Conservation (phyloP, 371 early-diverging fungal genomes). For the Syncephalis plumigaleata region DNA sequence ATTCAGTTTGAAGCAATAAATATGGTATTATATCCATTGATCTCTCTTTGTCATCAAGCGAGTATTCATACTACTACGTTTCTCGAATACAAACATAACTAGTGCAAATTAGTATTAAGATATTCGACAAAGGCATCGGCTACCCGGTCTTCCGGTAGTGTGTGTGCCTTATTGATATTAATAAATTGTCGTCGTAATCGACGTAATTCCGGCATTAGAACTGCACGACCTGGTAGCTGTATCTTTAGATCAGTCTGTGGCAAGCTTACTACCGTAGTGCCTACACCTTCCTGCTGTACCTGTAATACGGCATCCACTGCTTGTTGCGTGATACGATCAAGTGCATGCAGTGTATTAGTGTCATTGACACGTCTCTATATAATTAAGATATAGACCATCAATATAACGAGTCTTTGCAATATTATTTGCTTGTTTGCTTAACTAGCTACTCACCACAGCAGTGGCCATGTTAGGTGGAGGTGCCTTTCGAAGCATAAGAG, state of each 20-base stretch:
- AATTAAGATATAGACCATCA: not conserved
- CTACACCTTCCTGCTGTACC: conserved; percentile 47
- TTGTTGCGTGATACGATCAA: conserved; percentile 65
- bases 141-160: conserved; percentile 36
- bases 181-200: conserved; percentile 70
- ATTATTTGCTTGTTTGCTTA: not conserved
- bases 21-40: too few species aligned
- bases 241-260: conserved; percentile 11
- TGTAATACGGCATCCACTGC: conserved; percentile 62
- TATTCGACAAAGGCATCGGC: conserved; percentile 80
- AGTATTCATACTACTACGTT: too few species aligned
- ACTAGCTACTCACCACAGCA: conserved; percentile 27
- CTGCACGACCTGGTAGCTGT: conserved; percentile 46
- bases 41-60: too few species aligned
- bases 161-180: conserved; percentile 70
- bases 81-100: too few species aligned
- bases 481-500: conserved; percentile 53
- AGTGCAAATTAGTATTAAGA: conserved; percentile 53
- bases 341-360: conserved; percentile 78
- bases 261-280: conserved; percentile 4
- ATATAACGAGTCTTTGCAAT: not conserved
- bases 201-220: conserved; percentile 69
- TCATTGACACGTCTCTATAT: conserved; percentile 63
- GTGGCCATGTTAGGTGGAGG: conserved; percentile 75
- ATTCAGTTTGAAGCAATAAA: too few species aligned